These are phyloP conservation scores for Sugiyamaella americana DNA, from an alignment of 805 yeast species.

Conservation along the genomic window DNA sequence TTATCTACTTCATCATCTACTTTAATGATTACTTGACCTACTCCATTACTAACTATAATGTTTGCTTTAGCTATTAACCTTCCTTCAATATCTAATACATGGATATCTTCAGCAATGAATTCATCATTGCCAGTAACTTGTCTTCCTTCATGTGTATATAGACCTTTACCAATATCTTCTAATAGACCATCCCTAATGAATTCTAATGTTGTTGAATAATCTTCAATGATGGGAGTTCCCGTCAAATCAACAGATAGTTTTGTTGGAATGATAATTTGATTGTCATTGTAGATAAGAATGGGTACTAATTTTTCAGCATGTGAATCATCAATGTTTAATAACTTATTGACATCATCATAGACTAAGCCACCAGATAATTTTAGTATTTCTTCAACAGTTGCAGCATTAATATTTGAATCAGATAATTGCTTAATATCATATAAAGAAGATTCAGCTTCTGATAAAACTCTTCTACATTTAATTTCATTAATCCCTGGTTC, in stretches of 20 bases:
- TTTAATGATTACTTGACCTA: not conserved
- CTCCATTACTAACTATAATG: not conserved
- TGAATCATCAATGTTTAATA: not conserved
- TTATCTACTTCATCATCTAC: not conserved
- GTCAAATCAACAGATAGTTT: not conserved
- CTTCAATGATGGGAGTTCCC: not conserved
- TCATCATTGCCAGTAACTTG: not conserved
- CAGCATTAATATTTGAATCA: not conserved
- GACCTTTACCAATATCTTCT: not conserved
- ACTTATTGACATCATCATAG: not conserved
- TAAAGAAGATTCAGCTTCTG: not conserved
- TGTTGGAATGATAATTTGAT: not conserved
- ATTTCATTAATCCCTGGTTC: slow-evolving; percentile 28
- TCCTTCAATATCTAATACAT: not conserved
- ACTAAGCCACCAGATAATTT: not conserved
- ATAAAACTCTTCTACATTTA: slow-evolving; percentile 17
- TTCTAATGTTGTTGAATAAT: not conserved
- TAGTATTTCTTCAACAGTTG: not conserved
- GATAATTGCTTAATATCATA: not conserved
- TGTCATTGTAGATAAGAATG: not conserved
- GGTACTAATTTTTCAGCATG: not conserved
- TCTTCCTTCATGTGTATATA: not conserved
- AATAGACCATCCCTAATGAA: not conserved
- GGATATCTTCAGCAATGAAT: not conserved
- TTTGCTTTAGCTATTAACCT: not conserved